Percentiles rank a stretch among this genome's conserved stretches.
Evolutionary conservation across 208 protist species (phyloP).

Genomic region (Angomonas ambiguus): DNA sequence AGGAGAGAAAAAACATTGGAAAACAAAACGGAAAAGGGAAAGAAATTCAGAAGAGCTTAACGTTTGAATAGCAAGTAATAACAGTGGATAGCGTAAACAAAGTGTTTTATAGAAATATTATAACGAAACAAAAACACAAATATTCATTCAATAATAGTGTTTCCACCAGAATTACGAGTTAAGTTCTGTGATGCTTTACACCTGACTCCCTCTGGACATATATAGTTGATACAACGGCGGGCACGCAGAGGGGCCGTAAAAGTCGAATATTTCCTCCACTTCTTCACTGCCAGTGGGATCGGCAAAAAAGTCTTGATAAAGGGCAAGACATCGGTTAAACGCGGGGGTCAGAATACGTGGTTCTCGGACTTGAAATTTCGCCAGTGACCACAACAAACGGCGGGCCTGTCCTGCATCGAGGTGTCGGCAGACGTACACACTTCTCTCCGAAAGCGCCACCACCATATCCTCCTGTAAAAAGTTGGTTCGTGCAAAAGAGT

Average conservation of each 20-base stretch:
- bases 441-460: constrained; percentile 82
- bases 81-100: background rate
- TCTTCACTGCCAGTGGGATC: constrained; percentile 88
- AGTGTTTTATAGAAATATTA: background rate
- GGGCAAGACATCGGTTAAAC: constrained; percentile 84
- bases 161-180: background rate
- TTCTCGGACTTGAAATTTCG: constrained; percentile 86
- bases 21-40: too few relatives aligned
- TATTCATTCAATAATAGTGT: background rate
- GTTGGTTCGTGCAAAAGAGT: constrained; percentile 85
- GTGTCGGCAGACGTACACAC: constrained; percentile 73
- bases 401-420: constrained; percentile 79
- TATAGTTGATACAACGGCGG: constrained; percentile 88
- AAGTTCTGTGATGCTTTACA: background rate
- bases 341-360: constrained; percentile 76
- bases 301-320: constrained; percentile 88
- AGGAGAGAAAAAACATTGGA: too few relatives aligned
- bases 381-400: constrained; percentile 81
- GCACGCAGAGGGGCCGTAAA: constrained; percentile 79
- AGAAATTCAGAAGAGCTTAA: too few relatives aligned
- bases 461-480: constrained; percentile 89
- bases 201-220: constrained; percentile 62
- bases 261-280: constrained; percentile 89
- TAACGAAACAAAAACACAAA: background rate
- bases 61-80: background rate